Base-by-base conservation (phyloP, 352 stramenopile species). In the Phytopythium helicoides region DNA sequence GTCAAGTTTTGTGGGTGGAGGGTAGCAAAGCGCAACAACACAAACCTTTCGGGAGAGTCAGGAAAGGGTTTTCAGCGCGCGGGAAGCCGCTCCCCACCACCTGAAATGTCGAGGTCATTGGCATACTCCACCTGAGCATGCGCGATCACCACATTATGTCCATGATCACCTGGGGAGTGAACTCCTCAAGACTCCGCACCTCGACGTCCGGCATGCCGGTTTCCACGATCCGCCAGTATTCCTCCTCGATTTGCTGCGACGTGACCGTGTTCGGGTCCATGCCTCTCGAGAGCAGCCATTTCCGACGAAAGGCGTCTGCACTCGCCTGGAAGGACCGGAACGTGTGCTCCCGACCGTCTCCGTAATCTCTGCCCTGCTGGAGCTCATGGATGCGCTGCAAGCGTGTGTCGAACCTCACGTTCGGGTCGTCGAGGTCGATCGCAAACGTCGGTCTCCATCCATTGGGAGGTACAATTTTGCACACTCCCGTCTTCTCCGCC, bases 401-500 rank as follows among this genome's bases (percentile, higher is more conserved):
- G 35, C 97, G 95, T 31, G 97, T 99, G 49, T 87, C 75, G 60
- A 99, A 98, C 3, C 58, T 46, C 46, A 78, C 54, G 41, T 54
- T 49, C 7, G 75, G 56, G 45, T 84, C 34, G 47, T 93, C 64
- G 18, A 92, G 47, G 42, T 94, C 59, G 26, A 92, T 76, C n/a
- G 73, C 68, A 56, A 86, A 90, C 15, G 69, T 55, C 9, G 90
- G 92, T 18, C 88, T 89, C 94, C 94, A 99, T 12, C 92, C 96
- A n/a, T 65, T 58, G 0, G 97, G 97, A 36, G 97, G 97, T 1
- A 99, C 92, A 60, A 99, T 99, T 71, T 99, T 99, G 68, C 86
- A 97, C 48, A 99, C 98, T n/a, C 96, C 97, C 58, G 76, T 86
- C 16, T 60, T 66, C 23, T 76, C 54, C 0, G 75, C 82, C 34